phyloP scores from a whole-genome alignment of 768 basidiomycete species.

The Cytidiella melzeri region DNA sequence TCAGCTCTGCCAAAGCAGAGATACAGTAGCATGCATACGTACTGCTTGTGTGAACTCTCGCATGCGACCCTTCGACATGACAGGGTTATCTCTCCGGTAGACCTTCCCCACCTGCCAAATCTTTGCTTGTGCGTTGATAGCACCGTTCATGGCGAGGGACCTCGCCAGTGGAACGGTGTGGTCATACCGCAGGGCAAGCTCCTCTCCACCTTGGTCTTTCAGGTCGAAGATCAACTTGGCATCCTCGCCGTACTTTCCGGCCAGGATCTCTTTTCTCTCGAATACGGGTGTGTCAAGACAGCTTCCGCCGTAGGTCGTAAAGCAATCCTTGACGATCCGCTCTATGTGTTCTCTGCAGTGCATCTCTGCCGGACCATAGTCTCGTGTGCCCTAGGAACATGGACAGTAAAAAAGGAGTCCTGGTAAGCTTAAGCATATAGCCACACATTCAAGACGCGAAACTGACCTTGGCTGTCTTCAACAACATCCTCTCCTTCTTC shows the following conservation, averaged over 20 bases:
- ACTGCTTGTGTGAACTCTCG: constrained; percentile 93
- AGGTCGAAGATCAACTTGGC: constrained; percentile 96
- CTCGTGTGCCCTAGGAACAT: constrained; percentile 76
- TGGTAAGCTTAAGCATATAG: constrained; percentile 13
- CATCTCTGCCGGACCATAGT: constrained; percentile 91
- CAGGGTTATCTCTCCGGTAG: constrained; percentile 92
- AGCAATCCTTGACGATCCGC: constrained; percentile 78
- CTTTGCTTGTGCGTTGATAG: constrained; percentile 68
- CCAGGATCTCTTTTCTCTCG: constrained; percentile 91
- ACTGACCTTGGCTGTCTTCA: constrained; percentile 93
- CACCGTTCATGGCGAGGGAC: constrained; percentile 93
- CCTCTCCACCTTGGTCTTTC: constrained; percentile 95
- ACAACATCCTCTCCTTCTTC: constrained; percentile 60
- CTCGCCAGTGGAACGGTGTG: constrained; percentile 96
- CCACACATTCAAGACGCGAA: not conserved
- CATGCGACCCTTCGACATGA: constrained; percentile 98
- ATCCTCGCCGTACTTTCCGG: constrained; percentile 98
- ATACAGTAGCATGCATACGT: not conserved
- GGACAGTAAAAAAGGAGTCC: not conserved
- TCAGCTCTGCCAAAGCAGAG: not conserved
- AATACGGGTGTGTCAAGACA: constrained; percentile 98
- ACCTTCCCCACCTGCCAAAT: constrained; percentile 99
- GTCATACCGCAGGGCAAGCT: constrained; percentile 91
- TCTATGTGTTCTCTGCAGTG: constrained; percentile 89
- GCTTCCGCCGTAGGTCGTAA: constrained; percentile 82